Evolutionary conservation across 1,284 basidiomycete genomes (phyloP).

Genomic region (Irpex lacteus): DNA sequence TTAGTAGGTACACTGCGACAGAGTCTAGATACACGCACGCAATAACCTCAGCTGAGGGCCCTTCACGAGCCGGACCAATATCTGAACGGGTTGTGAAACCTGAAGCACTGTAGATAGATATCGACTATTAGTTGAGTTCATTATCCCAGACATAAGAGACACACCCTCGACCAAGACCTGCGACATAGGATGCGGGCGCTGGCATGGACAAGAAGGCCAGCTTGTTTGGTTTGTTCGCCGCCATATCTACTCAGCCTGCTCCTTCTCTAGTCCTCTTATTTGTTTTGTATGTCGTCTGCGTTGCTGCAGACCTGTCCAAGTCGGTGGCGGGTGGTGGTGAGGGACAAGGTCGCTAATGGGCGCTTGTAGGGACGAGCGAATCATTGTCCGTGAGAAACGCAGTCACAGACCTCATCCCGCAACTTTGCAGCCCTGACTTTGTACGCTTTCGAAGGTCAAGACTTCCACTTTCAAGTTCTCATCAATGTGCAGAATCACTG

Average conservation of each 20-base stretch:
- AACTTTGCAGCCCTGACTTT: background rate
- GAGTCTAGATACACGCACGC: slow-evolving; percentile 50
- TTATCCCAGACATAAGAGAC: slow-evolving; percentile 20
- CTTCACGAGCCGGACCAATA: slow-evolving; percentile 97
- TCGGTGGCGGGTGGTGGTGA: background rate
- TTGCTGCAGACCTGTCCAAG: background rate
- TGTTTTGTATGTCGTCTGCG: background rate
- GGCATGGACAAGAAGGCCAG: slow-evolving; percentile 83
- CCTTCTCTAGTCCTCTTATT: background rate
- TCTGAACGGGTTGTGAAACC: slow-evolving; percentile 98
- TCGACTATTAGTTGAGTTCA: background rate
- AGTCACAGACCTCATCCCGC: background rate
- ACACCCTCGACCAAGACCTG: slow-evolving; percentile 93
- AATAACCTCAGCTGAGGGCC: slow-evolving; percentile 84
- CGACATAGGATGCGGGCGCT: slow-evolving; percentile 92
- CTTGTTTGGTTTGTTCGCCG: slow-evolving; percentile 65
- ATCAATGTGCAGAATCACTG: background rate
- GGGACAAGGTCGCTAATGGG: background rate
- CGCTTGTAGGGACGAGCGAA: background rate
- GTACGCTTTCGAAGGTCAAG: no score
- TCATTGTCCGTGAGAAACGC: background rate
- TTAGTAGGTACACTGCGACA: background rate
- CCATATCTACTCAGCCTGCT: slow-evolving; percentile 32
- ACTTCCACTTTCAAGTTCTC: background rate
- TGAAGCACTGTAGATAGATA: slow-evolving; percentile 65